Evolutionary conservation across 352 stramenopile species (phyloP), one percentile per base, ranked within the genome.

Genomic region (Phytophthora litchii): DNA sequence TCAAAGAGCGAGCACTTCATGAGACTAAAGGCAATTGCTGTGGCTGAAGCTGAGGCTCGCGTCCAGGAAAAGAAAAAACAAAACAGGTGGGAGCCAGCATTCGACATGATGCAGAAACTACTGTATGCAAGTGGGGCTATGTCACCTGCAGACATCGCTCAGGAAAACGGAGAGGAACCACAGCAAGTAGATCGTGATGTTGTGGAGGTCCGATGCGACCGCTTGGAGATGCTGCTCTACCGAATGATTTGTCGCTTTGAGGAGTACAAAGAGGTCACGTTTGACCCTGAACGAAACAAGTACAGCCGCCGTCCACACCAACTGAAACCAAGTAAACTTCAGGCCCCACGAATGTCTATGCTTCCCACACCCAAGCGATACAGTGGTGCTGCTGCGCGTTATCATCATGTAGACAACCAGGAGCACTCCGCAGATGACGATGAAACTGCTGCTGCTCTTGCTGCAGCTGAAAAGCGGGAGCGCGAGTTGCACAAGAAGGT

Each of bases 231-330:
- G 80, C 61, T 94, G 20, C 62, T 94, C 14, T 94, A 94, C 51
- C 77, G 85, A 10, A 94, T 94, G 83, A 90, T 94, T 49, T 94
- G 85, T 40, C 79, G 85, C 6, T 89, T 88, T 55, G 85, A 94
- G 67, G 85, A 94, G 55, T 88, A 91, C 46, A 91, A 91, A 47
- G 77, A 84, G 36, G 63, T 86, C 31, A 74, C 81, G 7, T 91
- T 86, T 25, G 67, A 79, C 23, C 74, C 71, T 3, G 58, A 78
- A 20, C 76, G 76, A 43, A 63, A 67, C 21, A 70, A 56, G 25
- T n/a, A 58, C 20, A 56, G 44, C 35, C 41, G 54, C 19, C 53
- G 50, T 13, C 36, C 53, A 46, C 47, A 64, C 12, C 63, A 68
- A 41, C 43, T 59, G 25, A 52, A 70, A 23, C 67, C 63, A 40